These are phyloP conservation scores for Sarcodon aspratus DNA, from an alignment of 768 basidiomycete genomes.

Conservation along the genomic window DNA sequence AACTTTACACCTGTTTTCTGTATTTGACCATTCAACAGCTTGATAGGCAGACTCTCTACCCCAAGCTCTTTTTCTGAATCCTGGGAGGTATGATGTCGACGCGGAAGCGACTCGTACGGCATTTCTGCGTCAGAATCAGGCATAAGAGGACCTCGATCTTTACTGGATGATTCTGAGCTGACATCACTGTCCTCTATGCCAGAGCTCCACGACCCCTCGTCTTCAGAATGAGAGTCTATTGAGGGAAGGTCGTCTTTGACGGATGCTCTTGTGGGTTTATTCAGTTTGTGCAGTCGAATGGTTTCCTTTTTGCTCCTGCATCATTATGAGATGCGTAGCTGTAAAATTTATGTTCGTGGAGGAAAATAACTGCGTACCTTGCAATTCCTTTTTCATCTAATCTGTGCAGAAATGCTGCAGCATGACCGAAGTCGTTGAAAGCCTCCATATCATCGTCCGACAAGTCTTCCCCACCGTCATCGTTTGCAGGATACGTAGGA, in stretches of 20 bases:
- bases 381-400: constrained; percentile 76
- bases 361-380: constrained; percentile 34
- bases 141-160: constrained; percentile 17
- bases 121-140: constrained; percentile 36
- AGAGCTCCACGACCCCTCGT: constrained; percentile 43
- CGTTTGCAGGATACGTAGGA: constrained; percentile 33
- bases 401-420: constrained; percentile 52
- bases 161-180: constrained; percentile 21
- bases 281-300: constrained; percentile 51
- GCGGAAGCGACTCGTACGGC: constrained; percentile 58
- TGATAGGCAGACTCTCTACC: constrained; percentile 71
- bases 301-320: constrained; percentile 80
- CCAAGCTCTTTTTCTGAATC: constrained; percentile 35
- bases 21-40: constrained; percentile 72
- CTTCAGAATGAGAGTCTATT: constrained; percentile 55
- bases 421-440: constrained; percentile 50
- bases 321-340: background rate
- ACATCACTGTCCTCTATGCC: constrained; percentile 24
- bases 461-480: constrained; percentile 32
- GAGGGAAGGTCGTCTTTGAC: constrained; percentile 55
- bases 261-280: constrained; percentile 39
- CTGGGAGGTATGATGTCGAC: constrained; percentile 36
- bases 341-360: constrained; percentile 2
- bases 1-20: constrained; percentile 38
- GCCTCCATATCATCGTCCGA: constrained; percentile 66